Base-by-base conservation (phyloP, 2,329 filamentous ascomycete species). In the Colletotrichum truncatum region DNA sequence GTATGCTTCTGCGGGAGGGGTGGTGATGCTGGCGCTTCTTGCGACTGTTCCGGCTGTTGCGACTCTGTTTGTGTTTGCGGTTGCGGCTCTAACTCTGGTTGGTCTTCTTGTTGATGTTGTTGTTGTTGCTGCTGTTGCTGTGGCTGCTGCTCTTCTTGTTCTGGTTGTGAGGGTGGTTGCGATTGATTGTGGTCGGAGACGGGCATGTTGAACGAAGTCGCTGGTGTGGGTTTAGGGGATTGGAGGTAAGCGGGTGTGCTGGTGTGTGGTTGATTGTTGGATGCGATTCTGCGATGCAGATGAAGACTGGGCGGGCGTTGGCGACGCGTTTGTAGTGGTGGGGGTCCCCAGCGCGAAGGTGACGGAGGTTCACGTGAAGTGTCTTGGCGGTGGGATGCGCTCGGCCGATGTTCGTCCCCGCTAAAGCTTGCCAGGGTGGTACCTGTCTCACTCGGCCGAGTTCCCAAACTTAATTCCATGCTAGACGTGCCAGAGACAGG, bases 1-100 rank as follows among this genome's bases (percentile, higher is more conserved):
- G 78, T 80, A 73, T 81, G 80, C 21, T 77, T 78, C 49, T 74
- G 68, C 1, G 81, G 82, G 1, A 82, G 75, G 21, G 78, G 78
- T 21, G 80, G 78, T 7, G 80, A 79, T 21, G 71, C 71, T 3
- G 73, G 71, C 66, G 67, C n/a, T 16, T 38, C 23, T 43, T 60
- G 23, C 16, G 41, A 18, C 32, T 32, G 51, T 23, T 30, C 39
- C 11, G 23, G 32, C 8, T 28, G 21, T 25, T 32, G 57, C 14
- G 5, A 18, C 41, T 8, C 21, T 23, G 14, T 8, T 9, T 6
- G 38, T 4, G 4, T n/a, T 23, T 54, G 25, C 14, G 12, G 51
- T 21, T 30, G 51, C 14, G 34, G 32, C 10, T 43, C 39, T n/a
- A 18, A 18, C 6, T 45, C 41, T 18, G 41, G n/a, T n/a, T n/a